Evolutionary conservation across 148 eudicot genomes (phyloP).

Genomic region (Cornus kousa): DNA sequence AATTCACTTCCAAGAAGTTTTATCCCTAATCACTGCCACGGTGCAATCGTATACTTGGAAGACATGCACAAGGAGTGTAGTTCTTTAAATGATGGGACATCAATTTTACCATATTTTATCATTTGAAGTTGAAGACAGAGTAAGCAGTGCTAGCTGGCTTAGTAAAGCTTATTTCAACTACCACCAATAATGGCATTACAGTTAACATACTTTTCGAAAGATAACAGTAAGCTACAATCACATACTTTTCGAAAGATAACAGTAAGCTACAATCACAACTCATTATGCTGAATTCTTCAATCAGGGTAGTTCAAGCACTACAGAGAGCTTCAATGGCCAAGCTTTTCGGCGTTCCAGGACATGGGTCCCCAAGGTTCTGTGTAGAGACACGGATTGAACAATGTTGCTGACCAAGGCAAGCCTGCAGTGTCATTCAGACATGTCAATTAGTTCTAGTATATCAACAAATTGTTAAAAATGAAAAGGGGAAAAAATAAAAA

Average conservation of each 20-base stretch:
- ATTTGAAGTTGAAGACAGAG: no score
- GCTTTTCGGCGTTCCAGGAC: slow-evolving; percentile 44
- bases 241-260: no score
- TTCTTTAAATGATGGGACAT: no score
- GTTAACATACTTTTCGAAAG: no score
- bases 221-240: neutral
- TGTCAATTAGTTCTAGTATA: slow-evolving; percentile 3
- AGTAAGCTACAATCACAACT: neutral
- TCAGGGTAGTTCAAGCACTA: slow-evolving; percentile 11
- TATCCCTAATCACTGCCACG: no score
- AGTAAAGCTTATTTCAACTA: neutral
- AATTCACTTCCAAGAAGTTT: no score
- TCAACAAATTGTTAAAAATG: neutral
- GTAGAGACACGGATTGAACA: slow-evolving; percentile 43
- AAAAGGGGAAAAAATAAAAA: neutral
- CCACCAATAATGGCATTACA: no score
- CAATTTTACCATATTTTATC: no score
- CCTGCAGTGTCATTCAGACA: slow-evolving; percentile 27
- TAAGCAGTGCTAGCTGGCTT: no score
- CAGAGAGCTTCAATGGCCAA: slow-evolving; percentile 58
- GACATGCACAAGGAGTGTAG: no score
- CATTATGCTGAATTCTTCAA: neutral
- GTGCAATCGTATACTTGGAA: no score
- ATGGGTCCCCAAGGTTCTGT: slow-evolving; percentile 45
- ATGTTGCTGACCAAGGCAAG: slow-evolving; percentile 39